Evolutionary conservation across 306 rosid species (phyloP).

Genomic region (Quercus agrifolia): DNA sequence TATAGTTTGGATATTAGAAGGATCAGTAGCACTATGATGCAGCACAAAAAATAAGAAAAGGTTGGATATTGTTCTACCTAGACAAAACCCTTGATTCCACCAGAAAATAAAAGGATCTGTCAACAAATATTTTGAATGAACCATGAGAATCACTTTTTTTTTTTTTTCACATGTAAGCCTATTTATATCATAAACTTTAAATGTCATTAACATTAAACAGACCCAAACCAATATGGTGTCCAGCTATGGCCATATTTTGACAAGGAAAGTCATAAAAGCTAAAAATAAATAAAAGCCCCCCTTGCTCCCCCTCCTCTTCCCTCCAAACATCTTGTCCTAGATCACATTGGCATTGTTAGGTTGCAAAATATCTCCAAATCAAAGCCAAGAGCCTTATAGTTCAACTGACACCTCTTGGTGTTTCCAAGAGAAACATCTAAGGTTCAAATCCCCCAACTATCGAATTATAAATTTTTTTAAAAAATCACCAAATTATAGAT

Average conservation of each 20-base stretch:
- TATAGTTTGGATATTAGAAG: too few species aligned
- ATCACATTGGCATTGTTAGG: neutral
- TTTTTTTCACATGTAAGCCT: neutral
- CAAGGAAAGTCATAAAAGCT: too few species aligned
- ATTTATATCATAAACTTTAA: neutral
- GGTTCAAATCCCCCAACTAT: too few species aligned
- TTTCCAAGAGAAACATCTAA: too few species aligned
- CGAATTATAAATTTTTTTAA: too few species aligned
- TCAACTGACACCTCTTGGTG: too few species aligned
- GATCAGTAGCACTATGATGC: neutral
- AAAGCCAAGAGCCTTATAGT: too few species aligned
- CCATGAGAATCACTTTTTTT: neutral
- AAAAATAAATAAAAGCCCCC: too few species aligned
- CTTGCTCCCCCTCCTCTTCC: too few species aligned
- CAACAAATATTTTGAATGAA: neutral
- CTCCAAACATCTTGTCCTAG: neutral
- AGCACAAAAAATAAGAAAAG: neutral
- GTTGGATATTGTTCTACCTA: neutral
- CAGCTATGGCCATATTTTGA: neutral
- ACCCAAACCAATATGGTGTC: neutral
- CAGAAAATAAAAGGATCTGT: neutral
- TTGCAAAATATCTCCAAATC: neutral
- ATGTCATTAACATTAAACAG: neutral
- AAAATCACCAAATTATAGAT: neutral
- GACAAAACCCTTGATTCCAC: neutral